Base-by-base conservation (phyloP, 345 rosid species). In the Lumnitzera racemosa region DNA sequence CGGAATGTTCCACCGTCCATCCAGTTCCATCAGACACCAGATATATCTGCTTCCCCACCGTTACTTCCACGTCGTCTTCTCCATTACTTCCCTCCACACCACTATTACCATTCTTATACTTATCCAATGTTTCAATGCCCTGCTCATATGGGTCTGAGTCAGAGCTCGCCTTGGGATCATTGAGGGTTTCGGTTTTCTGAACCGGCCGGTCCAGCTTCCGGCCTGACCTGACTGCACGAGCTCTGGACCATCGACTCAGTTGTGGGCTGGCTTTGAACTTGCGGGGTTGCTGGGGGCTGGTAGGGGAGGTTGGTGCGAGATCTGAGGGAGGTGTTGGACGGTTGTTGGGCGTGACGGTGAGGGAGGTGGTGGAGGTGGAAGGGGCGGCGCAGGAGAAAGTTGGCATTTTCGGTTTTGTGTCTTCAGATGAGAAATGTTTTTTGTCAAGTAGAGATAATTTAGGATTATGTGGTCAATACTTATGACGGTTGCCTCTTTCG, bases 11-110 rank as follows among this genome's bases (percentile, higher is more conserved):
- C 64, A 76, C 95, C 74, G 96, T 91, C 98, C 98, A 91, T 16
- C 96, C 95, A 48, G 96, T 91, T 64, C 96, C 98, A 76, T 91
- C 98, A 47, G 98, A 89, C 1, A 86, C 83, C 84, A 91, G 83
- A 56, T 83, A 88, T 64, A 89, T 87, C 16, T 91, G 77, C 76
- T 91, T 87, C 47, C 72, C 90, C 36, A 54, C 59, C 47, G 59
- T 49, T 50, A 20, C 13, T 51, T 71, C 81, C 60, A 53, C 65
- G 24, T 72, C 79, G 59, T 55, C 66, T 12, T 68, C 84, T 61
- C 70, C 56, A 52, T 53, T 64, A 55, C 65, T 31, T 24, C 24
- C 25, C 12, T 54, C 24, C 17, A 31, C 53, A 46, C 53, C 27
- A 12, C 13, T n/a, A n/a, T 61, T 66, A 16, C 24, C 17, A 36